Evolutionary conservation across 129 eudicot species (phyloP).

Genomic region (Cynara cardunculus): DNA sequence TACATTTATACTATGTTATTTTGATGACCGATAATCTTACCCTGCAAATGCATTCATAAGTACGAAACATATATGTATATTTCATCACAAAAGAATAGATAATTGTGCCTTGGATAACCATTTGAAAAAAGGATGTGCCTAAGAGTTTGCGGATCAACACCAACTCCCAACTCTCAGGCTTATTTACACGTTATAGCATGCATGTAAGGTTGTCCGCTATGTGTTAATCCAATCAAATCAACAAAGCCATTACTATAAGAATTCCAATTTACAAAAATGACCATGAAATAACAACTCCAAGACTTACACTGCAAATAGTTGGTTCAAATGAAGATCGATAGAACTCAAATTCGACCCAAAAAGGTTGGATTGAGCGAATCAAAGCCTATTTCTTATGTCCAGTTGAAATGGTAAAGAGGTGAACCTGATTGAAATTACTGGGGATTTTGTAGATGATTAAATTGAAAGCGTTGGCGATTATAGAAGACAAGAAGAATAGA

Average conservation of each 20-base stretch:
- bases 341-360: not conserved
- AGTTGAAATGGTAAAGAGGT: not conserved
- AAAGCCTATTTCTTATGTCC: too few species aligned
- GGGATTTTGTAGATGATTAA: constrained; percentile 17
- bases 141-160: not conserved
- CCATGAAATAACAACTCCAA: not conserved
- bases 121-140: not conserved
- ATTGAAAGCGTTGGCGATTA: not conserved
- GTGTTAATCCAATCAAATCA: not conserved
- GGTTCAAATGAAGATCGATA: not conserved
- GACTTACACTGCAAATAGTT: not conserved
- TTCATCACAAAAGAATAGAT: not conserved
- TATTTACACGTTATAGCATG: not conserved
- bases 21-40: not conserved
- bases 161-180: not conserved
- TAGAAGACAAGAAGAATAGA: not conserved
- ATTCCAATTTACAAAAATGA: not conserved
- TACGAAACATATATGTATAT: not conserved
- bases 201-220: not conserved
- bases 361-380: not conserved
- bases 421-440: constrained; percentile 6
- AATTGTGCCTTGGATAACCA: not conserved
- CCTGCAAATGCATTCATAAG: not conserved
- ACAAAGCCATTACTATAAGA: not conserved
- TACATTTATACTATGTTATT: not conserved